Base-by-base conservation (phyloP, 2,329 filamentous ascomycete genomes). In the Cladosporium halotolerans region DNA sequence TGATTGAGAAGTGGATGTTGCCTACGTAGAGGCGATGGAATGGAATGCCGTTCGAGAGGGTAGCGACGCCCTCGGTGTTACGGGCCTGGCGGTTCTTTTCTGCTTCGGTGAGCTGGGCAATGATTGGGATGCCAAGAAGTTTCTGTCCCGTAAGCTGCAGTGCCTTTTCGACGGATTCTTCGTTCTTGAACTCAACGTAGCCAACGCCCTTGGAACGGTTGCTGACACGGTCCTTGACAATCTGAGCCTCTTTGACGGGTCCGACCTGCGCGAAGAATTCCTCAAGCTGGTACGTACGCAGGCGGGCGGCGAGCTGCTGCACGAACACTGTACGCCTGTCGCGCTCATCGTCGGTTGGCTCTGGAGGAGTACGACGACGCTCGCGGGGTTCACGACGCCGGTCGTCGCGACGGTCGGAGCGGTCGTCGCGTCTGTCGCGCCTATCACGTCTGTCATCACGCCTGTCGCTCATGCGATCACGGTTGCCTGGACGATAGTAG, bases 1-100 rank as follows among this genome's bases (percentile, higher is more conserved):
- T 96, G 70, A 99, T 95, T 70, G 90, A 96, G 80, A 99, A 99
- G 77, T 99, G 93, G 63, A 99, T 97, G 71, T 99, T 99, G 73
- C 93, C 93, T 63, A 99, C 92, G 72, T 97, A 99, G 56, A 99
- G 86, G 63, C 95, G 88, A 74, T 99, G 93, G 77, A 97, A 97
- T 19, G 93, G 93, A 55, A 95, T 86, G 57, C 88, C 86, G 69
- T 91, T 91, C 56, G 86, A 84, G 62, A 89, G 82, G 60, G 79
- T 83, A 60, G 80, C 79, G 46, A 78, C 73, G 48, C 80, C 76
- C 63, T 93, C 88, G 49, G 88, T 82, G 60, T 82, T 92, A 62
- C 92, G 89, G 60, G 90, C 89, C 78, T 96, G 92, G 64, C 93
- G 90, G 70, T 99, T 99, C 79, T 99, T 99, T 73, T 99, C 95